These are phyloP conservation scores for Calycina herbarum DNA, from an alignment of 2,329 filamentous ascomycete species.

Conservation along the genomic window DNA sequence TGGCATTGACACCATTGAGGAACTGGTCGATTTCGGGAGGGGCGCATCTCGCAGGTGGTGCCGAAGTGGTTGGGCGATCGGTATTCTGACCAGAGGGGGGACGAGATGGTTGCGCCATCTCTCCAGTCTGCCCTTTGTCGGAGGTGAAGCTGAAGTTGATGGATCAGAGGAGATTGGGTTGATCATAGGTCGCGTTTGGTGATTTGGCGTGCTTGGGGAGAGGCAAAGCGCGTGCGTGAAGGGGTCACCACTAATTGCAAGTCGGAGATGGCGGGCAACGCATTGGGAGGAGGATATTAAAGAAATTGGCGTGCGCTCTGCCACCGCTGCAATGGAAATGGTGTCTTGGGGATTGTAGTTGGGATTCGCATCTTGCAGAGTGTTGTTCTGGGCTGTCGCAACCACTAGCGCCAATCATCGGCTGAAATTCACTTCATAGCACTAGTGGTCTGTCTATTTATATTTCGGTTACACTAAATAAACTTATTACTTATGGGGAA, in stretches of 20 bases:
- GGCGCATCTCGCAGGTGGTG: conserved; percentile 24
- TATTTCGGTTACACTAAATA: no score
- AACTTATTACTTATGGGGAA: no score
- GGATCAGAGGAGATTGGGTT: conserved; percentile 1
- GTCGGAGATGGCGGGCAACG: conserved; percentile 1
- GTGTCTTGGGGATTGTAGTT: background rate
- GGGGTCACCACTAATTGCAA: conserved; percentile 26
- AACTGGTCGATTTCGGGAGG: conserved; percentile 24
- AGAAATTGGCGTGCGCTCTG: background rate
- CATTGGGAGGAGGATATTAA: background rate
- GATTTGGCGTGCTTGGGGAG: conserved; percentile 1
- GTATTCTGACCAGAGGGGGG: conserved; percentile 30
- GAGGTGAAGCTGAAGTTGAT: conserved; percentile 6
- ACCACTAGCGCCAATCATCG: no score
- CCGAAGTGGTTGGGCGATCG: conserved; percentile 22
- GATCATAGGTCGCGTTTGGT: conserved; percentile 22
- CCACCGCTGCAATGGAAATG: background rate
- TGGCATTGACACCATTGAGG: conserved; percentile 27
- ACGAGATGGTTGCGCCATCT: conserved; percentile 32
- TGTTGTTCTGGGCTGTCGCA: background rate
- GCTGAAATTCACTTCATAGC: no score
- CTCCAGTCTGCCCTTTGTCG: conserved; percentile 9
- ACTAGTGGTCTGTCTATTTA: no score
- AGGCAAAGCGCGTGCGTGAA: conserved; percentile 10
- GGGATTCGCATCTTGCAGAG: background rate